Conservation (phyloP, 768 basidiomycete genomes). For the Hortiboletus campestris region DNA sequence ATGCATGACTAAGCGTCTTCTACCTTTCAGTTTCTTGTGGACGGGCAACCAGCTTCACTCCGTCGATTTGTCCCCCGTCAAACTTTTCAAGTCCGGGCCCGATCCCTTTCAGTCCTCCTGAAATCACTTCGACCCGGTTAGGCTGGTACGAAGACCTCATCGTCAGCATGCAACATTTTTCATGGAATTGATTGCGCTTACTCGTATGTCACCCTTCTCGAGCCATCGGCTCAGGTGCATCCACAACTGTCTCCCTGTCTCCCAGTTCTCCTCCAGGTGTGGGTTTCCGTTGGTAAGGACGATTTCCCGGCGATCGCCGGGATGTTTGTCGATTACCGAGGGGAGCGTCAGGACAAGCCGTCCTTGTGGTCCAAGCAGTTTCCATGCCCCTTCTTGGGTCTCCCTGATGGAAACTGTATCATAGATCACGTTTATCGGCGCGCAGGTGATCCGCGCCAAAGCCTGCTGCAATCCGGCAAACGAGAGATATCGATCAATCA, state of each 20-base stretch:
- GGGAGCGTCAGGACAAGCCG: constrained; percentile 35
- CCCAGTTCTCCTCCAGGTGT: constrained; percentile 34
- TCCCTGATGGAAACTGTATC: constrained; percentile 39
- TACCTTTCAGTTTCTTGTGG: constrained; percentile 45
- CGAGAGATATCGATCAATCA: constrained; percentile 32
- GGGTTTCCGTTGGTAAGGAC: constrained; percentile 34
- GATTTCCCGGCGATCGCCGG: constrained; percentile 27
- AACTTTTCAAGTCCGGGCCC: constrained; percentile 41
- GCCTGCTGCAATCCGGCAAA: constrained; percentile 33
- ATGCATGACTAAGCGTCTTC: constrained; percentile 20
- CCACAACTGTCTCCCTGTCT: constrained; percentile 33
- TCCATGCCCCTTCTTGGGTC: constrained; percentile 39
- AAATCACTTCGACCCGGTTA: constrained; percentile 41
- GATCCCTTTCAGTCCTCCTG: constrained; percentile 43
- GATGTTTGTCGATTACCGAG: constrained; percentile 30
- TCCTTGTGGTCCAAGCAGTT: constrained; percentile 38
- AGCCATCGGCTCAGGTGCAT: constrained; percentile 26
- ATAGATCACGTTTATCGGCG: constrained; percentile 36
- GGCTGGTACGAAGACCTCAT: constrained; percentile 32
- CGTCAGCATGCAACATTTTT: neutral
- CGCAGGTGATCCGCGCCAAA: constrained; percentile 35
- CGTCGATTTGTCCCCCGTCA: constrained; percentile 41
- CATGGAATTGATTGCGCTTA: constrained; percentile 9
- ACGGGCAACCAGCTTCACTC: constrained; percentile 42
- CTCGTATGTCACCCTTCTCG: constrained; percentile 33